Percentiles rank a stretch among this genome's conserved stretches.
Evolutionary conservation across 2,329 filamentous ascomycete species (phyloP).

Genomic region (Trichophyton benhamiae): DNA sequence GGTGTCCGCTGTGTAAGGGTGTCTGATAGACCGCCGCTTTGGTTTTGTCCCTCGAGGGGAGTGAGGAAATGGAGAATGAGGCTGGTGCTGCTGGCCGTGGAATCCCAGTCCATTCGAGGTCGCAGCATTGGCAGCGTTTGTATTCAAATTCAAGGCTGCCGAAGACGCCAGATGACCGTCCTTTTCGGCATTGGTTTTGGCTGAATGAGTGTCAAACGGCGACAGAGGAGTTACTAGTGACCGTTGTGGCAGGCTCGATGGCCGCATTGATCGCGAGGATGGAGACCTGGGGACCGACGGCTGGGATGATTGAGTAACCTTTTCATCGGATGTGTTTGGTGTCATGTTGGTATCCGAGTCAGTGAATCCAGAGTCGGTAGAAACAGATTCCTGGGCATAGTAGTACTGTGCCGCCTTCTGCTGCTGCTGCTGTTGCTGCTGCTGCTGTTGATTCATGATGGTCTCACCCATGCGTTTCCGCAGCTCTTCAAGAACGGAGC

Average conservation of each 20-base stretch:
- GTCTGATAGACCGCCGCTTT: conserved; percentile 3
- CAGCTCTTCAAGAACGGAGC: conserved; percentile 30
- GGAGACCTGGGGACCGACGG: background rate
- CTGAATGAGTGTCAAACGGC: background rate
- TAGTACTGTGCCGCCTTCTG: conserved; percentile 18
- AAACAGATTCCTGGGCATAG: background rate
- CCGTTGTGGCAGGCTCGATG: background rate
- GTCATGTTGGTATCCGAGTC: conserved; percentile 5
- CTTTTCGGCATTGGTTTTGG: background rate
- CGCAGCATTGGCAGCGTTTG: background rate
- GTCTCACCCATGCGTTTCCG: conserved; percentile 33
- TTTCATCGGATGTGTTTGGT: conserved; percentile 1
- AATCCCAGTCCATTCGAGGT: background rate
- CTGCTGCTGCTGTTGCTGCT: background rate
- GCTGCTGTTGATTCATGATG: conserved; percentile 23
- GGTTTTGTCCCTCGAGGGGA: background rate
- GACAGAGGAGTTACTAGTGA: background rate
- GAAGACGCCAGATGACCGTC: background rate
- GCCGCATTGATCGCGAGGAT: background rate
- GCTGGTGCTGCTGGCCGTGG: background rate
- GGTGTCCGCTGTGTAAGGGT: conserved; percentile 44
- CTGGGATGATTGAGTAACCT: background rate
- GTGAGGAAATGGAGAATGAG: background rate
- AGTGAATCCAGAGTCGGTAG: background rate
- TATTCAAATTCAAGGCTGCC: background rate